A percentile compares a stretch with the other conserved stretches of the same genome.
phyloP scores from a whole-genome alignment of 345 rosid species.

The Ceriops tagal region DNA sequence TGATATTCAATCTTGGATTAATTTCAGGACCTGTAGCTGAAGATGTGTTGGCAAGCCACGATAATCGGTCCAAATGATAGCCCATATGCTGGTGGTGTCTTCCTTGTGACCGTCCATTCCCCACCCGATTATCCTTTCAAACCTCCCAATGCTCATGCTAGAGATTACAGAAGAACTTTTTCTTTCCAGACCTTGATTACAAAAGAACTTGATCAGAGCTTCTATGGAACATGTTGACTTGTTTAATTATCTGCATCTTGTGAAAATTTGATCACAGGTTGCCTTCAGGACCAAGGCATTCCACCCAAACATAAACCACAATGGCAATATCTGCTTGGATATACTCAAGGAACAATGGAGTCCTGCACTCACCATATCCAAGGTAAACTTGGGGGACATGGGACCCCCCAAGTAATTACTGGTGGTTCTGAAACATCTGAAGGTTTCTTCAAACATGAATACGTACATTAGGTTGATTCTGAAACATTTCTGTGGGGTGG shows the following conservation, averaged over 20 bases:
- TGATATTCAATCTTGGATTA: not conserved
- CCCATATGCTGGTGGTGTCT: conserved; percentile 66
- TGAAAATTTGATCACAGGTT: conserved; percentile 33
- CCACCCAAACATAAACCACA: conserved; percentile 61
- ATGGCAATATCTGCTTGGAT: conserved; percentile 61
- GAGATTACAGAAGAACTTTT: not conserved
- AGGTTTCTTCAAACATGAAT: too few relatives aligned
- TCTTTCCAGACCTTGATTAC: not conserved
- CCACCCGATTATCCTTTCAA: conserved; percentile 66
- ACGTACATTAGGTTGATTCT: not conserved
- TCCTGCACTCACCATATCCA: conserved; percentile 67
- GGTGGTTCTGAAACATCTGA: too few relatives aligned
- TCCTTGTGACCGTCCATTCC: conserved; percentile 55
- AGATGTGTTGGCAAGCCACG: conserved; percentile 76
- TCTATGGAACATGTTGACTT: not conserved
- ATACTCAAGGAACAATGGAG: conserved; percentile 72
- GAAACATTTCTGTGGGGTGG: not conserved
- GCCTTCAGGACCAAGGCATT: conserved; percentile 58
- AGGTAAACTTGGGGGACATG: conserved; percentile 30
- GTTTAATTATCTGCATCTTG: not conserved
- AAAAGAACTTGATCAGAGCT: not conserved
- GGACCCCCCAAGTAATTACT: too few relatives aligned
- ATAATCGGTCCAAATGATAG: conserved; percentile 63
- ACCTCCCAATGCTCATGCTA: conserved; percentile 50
- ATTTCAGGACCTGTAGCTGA: conserved; percentile 52